Base-by-base conservation (phyloP, 805 yeast species). In the Saccharomycopsis selenospora region DNA sequence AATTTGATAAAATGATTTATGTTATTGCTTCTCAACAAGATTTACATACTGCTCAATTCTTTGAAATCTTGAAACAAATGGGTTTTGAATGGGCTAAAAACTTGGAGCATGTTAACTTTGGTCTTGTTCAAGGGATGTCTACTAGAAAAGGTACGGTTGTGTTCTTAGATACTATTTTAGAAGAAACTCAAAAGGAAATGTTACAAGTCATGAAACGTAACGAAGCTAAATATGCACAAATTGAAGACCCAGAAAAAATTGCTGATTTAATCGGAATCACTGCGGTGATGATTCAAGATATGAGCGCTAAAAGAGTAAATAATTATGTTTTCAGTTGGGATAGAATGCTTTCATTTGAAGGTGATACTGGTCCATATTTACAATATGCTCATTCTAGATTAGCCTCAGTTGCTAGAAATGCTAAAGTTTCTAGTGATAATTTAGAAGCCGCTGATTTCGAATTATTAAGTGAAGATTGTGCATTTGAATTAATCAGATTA, bases 91-190 rank as follows among this genome's bases (percentile, higher is more conserved):
- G 96, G 96, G 90, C 95, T 44, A 70, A 77, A 55, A 76, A 74
- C 51, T 71, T 91, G 58, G 76, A 75, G 60, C 98, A 91, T 66
- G 77, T 93, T 59, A 91, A 85, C 69, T 93, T 90, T 59, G 99
- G 99, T 67, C 85, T 93, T 95, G 99, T 93, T 45, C 85, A 79
- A 62, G 99, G 99, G 59, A 93, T 93, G 99, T 85, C 95, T 24
- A 93, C 99, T 51, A 82, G 99, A 73, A 86, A 82, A 68, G 99
- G 99, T 57, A 93, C 96, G 29, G 99, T 93, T 54, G 98, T 93
- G n/a, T 93, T 93, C 76, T 76, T 93, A 61, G 96, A 93, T 67
- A 84, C 79, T 61, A 93, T 93, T 58, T 73, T 93, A 58, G 93
- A 91, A 68, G 96, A 88, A 67, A 89, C 96, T 51, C 85, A 85